phyloP scores from a whole-genome alignment of 2,329 filamentous ascomycete genomes.

The Epichloe typhina region DNA sequence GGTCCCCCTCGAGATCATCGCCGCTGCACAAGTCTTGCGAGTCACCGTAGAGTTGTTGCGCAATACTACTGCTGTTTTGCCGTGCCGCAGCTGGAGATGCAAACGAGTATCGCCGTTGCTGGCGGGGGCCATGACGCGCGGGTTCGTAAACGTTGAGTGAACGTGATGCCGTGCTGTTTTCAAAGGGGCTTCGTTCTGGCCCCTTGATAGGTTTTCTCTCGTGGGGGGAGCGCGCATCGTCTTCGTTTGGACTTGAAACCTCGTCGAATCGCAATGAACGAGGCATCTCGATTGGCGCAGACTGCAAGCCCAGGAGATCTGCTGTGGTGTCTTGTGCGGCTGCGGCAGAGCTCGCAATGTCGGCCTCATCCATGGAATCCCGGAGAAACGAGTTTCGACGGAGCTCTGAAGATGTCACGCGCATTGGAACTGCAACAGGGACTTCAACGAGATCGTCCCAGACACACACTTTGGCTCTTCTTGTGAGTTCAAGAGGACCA shows the following conservation, averaged over 20 bases:
- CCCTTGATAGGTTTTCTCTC: conserved; percentile 12
- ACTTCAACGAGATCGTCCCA: conserved; percentile 98
- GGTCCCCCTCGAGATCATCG: conserved; percentile 77
- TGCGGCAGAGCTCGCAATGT: conserved; percentile 47
- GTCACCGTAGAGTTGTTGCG: conserved; percentile 37
- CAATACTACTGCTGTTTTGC: conserved; percentile 36
- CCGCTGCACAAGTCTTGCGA: conserved; percentile 48
- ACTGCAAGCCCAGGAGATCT: conserved; percentile 59
- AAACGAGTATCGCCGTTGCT: conserved; percentile 41
- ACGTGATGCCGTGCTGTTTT: conserved; percentile 26
- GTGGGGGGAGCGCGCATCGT: conserved; percentile 25
- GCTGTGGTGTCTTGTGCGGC: conserved; percentile 22
- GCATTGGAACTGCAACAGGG: conserved; percentile 83
- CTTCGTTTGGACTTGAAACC: conserved; percentile 35
- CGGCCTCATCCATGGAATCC: conserved; percentile 62
- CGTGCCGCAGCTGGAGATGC: conserved; percentile 33
- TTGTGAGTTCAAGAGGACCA: conserved; percentile 82
- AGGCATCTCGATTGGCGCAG: conserved; percentile 51
- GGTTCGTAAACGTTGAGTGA: conserved; percentile 32
- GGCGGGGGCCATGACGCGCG: conserved; percentile 27
- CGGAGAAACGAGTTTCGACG: conserved; percentile 45
- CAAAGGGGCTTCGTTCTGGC: conserved; percentile 7
- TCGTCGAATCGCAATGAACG: conserved; percentile 62
- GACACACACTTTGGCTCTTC: conserved; percentile 81
- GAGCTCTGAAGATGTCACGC: conserved; percentile 72